These are phyloP conservation scores for Penicillium tannophilum DNA, from an alignment of 495 filamentous ascomycete genomes.

Conservation along the genomic window DNA sequence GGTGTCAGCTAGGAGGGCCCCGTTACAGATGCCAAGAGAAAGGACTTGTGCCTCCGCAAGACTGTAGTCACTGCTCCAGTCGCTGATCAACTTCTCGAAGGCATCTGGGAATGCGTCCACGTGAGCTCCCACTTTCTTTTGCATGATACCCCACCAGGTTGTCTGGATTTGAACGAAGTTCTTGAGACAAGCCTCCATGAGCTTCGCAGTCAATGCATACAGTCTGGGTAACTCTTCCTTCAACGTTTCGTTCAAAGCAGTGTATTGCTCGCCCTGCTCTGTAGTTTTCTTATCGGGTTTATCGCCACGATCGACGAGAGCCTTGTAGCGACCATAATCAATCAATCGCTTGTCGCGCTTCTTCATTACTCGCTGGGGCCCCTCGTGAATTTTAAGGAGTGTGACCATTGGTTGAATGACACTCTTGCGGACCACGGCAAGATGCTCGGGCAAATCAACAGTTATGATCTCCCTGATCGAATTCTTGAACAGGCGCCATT, in stretches of 20 bases:
- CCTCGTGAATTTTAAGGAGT: conserved; percentile 76
- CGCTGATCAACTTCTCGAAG: conserved; percentile 63
- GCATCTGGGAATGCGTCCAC: conserved; percentile 70
- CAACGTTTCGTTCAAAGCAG: conserved; percentile 85
- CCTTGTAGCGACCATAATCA: conserved; percentile 83
- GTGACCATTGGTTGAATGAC: conserved; percentile 87
- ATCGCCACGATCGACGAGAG: conserved; percentile 74
- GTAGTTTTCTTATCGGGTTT: conserved; percentile 78
- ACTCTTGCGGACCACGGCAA: conserved; percentile 72
- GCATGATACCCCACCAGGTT: conserved; percentile 77
- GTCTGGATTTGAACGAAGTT: conserved; percentile 82
- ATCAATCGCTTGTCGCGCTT: conserved; percentile 87
- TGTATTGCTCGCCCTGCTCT: conserved; percentile 82
- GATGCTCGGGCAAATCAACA: conserved; percentile 79
- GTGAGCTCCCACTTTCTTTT: conserved; percentile 73
- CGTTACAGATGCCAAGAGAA: conserved; percentile 60
- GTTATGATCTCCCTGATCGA: conserved; percentile 79
- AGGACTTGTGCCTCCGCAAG: conserved; percentile 51
- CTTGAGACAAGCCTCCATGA: conserved; percentile 76
- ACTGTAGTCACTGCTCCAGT: conserved; percentile 76
- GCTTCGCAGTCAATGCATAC: conserved; percentile 71
- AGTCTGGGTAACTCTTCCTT: conserved; percentile 92
- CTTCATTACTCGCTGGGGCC: conserved; percentile 81
- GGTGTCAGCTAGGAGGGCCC: conserved; percentile 54
- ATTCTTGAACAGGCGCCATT: conserved; percentile 84